phyloP scores from a whole-genome alignment of 164 flowering plant species.

The Vitis vinifera region ASM3070453v1 NC_081820.1:24209501-24210000 shows the following conservation, averaged over 20 bases:
- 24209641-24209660: not conserved
- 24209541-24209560: constrained; percentile 17
- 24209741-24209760: not conserved
- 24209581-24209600: not conserved
- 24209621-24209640: constrained; percentile 3
- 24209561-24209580: not conserved
- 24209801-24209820: constrained; percentile 6
- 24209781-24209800: not conserved
- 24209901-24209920: constrained; percentile 16
- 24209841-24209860: not conserved
- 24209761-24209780: not conserved
- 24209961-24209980: no score
- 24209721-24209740: no score
- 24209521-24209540: constrained; percentile 12
- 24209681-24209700: no score
- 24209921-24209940: constrained; percentile 16
- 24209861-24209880: not conserved
- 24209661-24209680: not conserved
- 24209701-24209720: no score
- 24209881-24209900: constrained; percentile 14
- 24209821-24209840: not conserved
- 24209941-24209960: no score
- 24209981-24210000: no score
- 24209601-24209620: not conserved
- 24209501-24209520: not conserved